phyloP scores from a whole-genome alignment of 2,329 filamentous ascomycete species.

The Cryphonectria nitschkei region DNA sequence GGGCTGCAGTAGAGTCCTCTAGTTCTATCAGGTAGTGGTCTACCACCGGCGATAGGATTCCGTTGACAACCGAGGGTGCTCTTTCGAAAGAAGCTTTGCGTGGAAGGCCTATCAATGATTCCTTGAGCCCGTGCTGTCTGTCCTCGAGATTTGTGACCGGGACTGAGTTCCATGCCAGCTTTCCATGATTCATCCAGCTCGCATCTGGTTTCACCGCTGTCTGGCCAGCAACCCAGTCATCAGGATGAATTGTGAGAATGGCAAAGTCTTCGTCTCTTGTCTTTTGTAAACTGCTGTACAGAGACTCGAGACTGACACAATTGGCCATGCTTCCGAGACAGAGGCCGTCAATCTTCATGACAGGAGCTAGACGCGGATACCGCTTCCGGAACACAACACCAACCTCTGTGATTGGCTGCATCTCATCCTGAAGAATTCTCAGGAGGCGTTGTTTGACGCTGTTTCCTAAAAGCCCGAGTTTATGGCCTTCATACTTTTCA shows the following conservation, averaged over 20 bases:
- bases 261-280: constrained; percentile 6
- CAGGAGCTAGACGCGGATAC: neutral
- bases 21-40: constrained; percentile 8
- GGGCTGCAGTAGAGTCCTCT: constrained; percentile 3
- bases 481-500: neutral
- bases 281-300: neutral
- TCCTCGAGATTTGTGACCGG: neutral
- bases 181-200: constrained; percentile 13
- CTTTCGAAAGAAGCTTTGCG: neutral
- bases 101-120: neutral
- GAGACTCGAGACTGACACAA: neutral
- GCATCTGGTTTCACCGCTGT: neutral
- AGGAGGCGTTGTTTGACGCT: constrained; percentile 4
- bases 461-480: neutral
- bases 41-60: neutral
- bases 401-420: constrained; percentile 5
- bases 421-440: neutral
- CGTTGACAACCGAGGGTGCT: neutral
- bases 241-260: constrained; percentile 8
- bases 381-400: neutral
- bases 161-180: neutral
- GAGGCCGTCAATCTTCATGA: constrained; percentile 5
- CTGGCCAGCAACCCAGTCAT: constrained; percentile 9
- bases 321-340: constrained; percentile 11
- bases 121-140: neutral